phyloP scores from a whole-genome alignment of 371 early-diverging fungal species.

The Actinomortierella wolfii region DNA sequence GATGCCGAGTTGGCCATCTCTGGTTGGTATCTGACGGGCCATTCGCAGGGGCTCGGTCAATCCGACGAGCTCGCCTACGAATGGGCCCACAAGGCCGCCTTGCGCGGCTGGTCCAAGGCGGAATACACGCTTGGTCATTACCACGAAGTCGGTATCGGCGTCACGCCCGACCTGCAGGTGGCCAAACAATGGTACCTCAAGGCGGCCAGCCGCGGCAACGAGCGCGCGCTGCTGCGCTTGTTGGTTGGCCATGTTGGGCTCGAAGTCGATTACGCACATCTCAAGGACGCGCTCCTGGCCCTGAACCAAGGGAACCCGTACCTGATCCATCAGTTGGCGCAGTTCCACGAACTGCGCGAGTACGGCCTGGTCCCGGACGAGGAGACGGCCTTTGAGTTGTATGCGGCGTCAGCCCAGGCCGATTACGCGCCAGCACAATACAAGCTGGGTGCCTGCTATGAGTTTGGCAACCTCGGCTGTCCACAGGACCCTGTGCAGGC shows the following conservation, averaged over 20 bases:
- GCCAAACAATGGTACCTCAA: constrained; percentile 84
- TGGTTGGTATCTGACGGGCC: constrained; percentile 95
- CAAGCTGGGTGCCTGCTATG: constrained; percentile 39
- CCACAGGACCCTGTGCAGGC: constrained; percentile 38
- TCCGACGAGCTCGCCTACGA: constrained; percentile 89
- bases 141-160: constrained; percentile 90
- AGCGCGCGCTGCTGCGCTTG: constrained; percentile 31
- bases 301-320: constrained; percentile 36
- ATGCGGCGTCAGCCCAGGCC: constrained; percentile 43
- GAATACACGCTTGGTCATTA: constrained; percentile 95
- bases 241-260: constrained; percentile 42
- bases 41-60: constrained; percentile 70
- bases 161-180: constrained; percentile 61
- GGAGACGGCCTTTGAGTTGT: constrained; percentile 39
- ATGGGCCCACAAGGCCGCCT: constrained; percentile 90
- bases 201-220: constrained; percentile 57
- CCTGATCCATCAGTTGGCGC: constrained; percentile 40
- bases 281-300: constrained; percentile 37
- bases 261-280: constrained; percentile 40
- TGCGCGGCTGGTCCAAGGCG: constrained; percentile 85
- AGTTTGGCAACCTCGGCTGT: constrained; percentile 35
- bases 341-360: constrained; percentile 39
- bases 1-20: constrained; percentile 93
- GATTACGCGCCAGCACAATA: constrained; percentile 45
- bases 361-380: constrained; percentile 45